A percentile compares a stretch with the other conserved stretches of the same genome.
Conservation (phyloP, 257 asterid genomes). For the Leonotis leonurus region DNA sequence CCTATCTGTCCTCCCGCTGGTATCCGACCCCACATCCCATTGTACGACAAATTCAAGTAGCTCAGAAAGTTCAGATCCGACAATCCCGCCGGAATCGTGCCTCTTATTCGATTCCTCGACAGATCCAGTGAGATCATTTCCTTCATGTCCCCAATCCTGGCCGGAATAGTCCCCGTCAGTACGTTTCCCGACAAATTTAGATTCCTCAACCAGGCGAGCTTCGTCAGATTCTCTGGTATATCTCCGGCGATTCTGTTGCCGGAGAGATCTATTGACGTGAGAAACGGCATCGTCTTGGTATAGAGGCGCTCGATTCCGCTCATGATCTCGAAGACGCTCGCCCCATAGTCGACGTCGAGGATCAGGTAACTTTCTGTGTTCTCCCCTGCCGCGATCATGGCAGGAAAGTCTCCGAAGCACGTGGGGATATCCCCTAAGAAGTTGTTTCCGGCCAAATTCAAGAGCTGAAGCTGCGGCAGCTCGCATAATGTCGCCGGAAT, state of each 20-base stretch:
- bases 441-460: conserved; percentile 13
- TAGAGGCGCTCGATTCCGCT: conserved; percentile 17
- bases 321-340: neutral
- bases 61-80: conserved; percentile 12
- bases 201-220: conserved; percentile 9
- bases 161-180: conserved; percentile 14
- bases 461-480: conserved; percentile 14
- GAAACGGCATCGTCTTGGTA: conserved; percentile 16
- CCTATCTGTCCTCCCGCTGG: conserved; percentile 19
- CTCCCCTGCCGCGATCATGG: neutral
- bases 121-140: conserved; percentile 18
- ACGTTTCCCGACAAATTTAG: conserved; percentile 13
- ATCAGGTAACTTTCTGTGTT: neutral
- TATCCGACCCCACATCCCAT: conserved; percentile 2
- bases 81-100: conserved; percentile 2
- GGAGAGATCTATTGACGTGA: conserved; percentile 8
- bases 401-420: conserved; percentile 14
- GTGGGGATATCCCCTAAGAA: neutral
- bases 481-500: neutral
- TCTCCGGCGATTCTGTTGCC: conserved; percentile 10
- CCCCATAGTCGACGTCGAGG: conserved; percentile 19
- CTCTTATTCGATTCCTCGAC: conserved; percentile 11
- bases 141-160: neutral
- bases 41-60: conserved; percentile 14
- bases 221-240: conserved; percentile 1